Percentiles rank a stretch among this genome's conserved stretches.
Evolutionary conservation across 345 rosid species (phyloP).

Genomic region (Camelina neglecta): DNA sequence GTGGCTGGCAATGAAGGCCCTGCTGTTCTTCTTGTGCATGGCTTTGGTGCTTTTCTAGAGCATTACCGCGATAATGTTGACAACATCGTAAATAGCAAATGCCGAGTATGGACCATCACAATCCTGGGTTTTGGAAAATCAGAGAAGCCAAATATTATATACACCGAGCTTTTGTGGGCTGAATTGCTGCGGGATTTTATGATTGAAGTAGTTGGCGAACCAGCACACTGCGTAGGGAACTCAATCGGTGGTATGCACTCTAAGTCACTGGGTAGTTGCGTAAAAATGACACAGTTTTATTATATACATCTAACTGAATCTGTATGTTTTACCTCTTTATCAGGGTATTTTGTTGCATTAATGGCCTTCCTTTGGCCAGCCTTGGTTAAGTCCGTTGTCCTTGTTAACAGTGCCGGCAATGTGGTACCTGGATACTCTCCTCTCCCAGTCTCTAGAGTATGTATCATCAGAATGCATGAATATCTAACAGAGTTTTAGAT

Average conservation of each 20-base stretch:
- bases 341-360: conserved; percentile 79
- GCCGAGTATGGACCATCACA: conserved; percentile 79
- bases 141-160: conserved; percentile 82
- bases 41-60: conserved; percentile 94
- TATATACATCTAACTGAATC: conserved; percentile 22
- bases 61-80: conserved; percentile 78
- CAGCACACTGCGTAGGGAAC: conserved; percentile 83
- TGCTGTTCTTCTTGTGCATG: conserved; percentile 81
- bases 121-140: conserved; percentile 89
- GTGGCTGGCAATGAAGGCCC: conserved; percentile 70
- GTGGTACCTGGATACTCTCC: conserved; percentile 63
- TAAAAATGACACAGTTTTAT: background rate
- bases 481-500: background rate
- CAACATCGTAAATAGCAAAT: conserved; percentile 57
- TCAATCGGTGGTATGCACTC: conserved; percentile 78
- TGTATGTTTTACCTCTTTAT: conserved; percentile 27
- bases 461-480: conserved; percentile 24
- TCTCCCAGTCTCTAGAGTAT: conserved; percentile 55
- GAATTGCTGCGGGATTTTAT: conserved; percentile 84
- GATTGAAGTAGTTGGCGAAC: conserved; percentile 76
- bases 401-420: conserved; percentile 80
- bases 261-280: conserved; percentile 1
- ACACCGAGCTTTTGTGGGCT: conserved; percentile 89
- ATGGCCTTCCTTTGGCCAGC: conserved; percentile 71
- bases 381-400: conserved; percentile 68